A percentile compares a stretch with the other conserved stretches of the same genome.
phyloP scores from a whole-genome alignment of 768 basidiomycete genomes.

The Postia placenta region DNA sequence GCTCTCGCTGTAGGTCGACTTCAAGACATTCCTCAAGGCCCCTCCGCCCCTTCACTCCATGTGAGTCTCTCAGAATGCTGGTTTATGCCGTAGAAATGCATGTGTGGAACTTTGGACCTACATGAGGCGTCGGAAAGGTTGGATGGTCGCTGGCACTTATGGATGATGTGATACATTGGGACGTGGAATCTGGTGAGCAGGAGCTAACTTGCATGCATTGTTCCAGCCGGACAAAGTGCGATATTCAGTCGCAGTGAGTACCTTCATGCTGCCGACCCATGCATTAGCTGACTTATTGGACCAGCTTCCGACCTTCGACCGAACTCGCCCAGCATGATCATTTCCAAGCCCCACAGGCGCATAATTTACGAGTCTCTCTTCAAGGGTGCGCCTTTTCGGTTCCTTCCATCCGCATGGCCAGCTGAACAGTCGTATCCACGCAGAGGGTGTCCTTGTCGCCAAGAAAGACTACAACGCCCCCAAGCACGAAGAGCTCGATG shows the following conservation, averaged over 20 bases:
- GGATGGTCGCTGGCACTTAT: constrained; percentile 24
- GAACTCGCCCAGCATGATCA: constrained; percentile 73
- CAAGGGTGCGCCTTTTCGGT: constrained; percentile 67
- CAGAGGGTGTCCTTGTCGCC: constrained; percentile 98
- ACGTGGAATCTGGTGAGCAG: constrained; percentile 3
- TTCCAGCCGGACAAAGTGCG: constrained; percentile 30
- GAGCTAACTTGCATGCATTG: constrained; percentile 19
- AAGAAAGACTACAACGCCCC: constrained; percentile 99
- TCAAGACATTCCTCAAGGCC: constrained; percentile 30
- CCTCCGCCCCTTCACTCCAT: constrained; percentile 20
- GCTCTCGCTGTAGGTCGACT: constrained; percentile 28
- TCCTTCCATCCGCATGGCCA: not conserved
- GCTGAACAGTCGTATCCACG: not conserved
- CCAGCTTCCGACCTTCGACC: constrained; percentile 27
- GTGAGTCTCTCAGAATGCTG: constrained; percentile 18
- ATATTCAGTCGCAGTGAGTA: constrained; percentile 31
- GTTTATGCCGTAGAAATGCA: not conserved
- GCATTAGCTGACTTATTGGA: not conserved
- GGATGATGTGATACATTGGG: constrained; percentile 26
- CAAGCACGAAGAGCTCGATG: constrained; percentile 84
- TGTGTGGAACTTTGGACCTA: constrained; percentile 8
- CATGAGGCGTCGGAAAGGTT: constrained; percentile 16
- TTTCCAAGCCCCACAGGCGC: constrained; percentile 91
- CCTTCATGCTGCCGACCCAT: not conserved
- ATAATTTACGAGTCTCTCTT: constrained; percentile 99